These are phyloP conservation scores for Mariannaea elegans DNA, from an alignment of 2,329 filamentous ascomycete species.

Conservation along the genomic window DNA sequence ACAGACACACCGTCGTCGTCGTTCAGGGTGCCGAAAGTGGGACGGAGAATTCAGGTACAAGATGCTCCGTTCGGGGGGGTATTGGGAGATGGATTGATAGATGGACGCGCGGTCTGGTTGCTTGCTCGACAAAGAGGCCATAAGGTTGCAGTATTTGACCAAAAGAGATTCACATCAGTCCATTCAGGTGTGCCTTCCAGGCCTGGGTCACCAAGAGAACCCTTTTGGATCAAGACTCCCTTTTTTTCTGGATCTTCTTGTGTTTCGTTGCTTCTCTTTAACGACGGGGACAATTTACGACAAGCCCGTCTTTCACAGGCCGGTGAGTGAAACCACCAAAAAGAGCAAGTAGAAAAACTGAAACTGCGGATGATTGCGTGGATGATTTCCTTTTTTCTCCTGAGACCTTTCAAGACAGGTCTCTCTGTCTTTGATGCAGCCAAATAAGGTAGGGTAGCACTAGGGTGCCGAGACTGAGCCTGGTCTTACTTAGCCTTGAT, in stretches of 20 bases:
- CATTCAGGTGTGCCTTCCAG: background rate
- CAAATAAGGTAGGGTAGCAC: no score
- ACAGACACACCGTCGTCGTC: background rate
- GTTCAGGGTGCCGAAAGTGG: conserved; percentile 8
- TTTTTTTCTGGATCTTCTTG: background rate
- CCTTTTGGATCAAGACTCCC: background rate
- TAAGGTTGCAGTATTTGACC: background rate
- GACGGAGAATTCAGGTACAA: conserved; percentile 6
- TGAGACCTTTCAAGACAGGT: background rate
- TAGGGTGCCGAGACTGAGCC: no score
- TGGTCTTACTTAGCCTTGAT: background rate
- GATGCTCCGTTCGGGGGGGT: background rate
- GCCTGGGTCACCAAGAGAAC: background rate
- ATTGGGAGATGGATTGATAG: background rate
- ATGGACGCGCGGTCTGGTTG: conserved; percentile 11
- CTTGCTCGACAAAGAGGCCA: background rate
- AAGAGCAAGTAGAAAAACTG: no score
- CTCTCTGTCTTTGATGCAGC: background rate
- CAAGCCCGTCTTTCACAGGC: no score
- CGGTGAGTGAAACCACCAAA: no score
- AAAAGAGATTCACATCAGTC: background rate
- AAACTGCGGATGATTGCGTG: no score
- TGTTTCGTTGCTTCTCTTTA: no score
- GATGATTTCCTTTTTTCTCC: background rate
- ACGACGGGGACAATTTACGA: no score